phyloP scores from a whole-genome alignment of 371 early-diverging fungal genomes.

The Apophysomyces trapeziformis region DNA sequence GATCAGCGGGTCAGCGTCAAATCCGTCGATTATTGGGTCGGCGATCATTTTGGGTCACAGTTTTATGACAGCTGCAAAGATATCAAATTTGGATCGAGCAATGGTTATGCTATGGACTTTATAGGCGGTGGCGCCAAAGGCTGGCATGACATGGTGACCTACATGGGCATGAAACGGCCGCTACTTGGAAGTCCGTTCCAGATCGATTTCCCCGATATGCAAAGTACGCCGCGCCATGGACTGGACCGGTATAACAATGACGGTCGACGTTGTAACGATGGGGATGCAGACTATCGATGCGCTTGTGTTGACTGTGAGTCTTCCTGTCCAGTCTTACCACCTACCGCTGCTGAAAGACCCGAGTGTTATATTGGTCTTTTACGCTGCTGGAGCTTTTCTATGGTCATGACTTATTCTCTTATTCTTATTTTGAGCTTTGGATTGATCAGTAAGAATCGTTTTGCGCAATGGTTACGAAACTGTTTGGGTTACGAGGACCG shows the following conservation, averaged over 20 bases:
- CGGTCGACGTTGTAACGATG: slow-evolving; percentile 62
- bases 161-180: slow-evolving; percentile 67
- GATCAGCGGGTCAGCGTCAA: slow-evolving; percentile 43
- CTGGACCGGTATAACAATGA: slow-evolving; percentile 43
- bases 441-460: slow-evolving; percentile 29
- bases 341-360: slow-evolving; percentile 52
- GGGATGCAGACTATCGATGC: slow-evolving; percentile 63
- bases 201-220: slow-evolving; percentile 62
- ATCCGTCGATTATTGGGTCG: slow-evolving; percentile 64
- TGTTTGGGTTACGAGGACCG: slow-evolving; percentile 18
- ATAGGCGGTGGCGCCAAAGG: slow-evolving; percentile 77
- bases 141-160: slow-evolving; percentile 67
- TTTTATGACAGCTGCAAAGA: slow-evolving; percentile 80
- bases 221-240: slow-evolving; percentile 29
- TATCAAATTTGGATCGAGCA: slow-evolving; percentile 72
- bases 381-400: slow-evolving; percentile 64
- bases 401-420: slow-evolving; percentile 54
- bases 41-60: slow-evolving; percentile 59
- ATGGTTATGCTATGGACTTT: slow-evolving; percentile 76
- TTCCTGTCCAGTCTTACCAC: slow-evolving; percentile 62
- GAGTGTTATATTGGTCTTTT: slow-evolving; percentile 56
- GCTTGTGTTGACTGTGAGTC: slow-evolving; percentile 76
- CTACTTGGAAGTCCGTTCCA: slow-evolving; percentile 73
- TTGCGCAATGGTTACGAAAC: slow-evolving; percentile 24
- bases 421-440: slow-evolving; percentile 38